Conservation (phyloP, 179 eudicot species). For the Beta corolliflora region DNA sequence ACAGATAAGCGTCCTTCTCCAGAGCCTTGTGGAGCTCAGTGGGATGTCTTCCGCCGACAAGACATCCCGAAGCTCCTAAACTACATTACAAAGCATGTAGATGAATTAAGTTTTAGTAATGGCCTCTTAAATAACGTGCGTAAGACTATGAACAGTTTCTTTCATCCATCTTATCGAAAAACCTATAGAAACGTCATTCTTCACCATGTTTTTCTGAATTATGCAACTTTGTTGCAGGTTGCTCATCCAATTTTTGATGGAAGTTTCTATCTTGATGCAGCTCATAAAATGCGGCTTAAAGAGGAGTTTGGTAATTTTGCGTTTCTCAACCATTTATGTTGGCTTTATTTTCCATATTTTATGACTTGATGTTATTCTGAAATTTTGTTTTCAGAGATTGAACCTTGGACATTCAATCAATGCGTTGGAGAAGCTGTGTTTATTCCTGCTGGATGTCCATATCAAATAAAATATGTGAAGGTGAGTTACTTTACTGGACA, state of each 20-base stretch:
- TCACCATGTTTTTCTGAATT: slow-evolving; percentile 1
- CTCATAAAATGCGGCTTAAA: slow-evolving; percentile 76
- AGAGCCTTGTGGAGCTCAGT: slow-evolving; percentile 57
- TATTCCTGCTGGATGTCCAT: slow-evolving; percentile 96
- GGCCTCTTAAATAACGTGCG: slow-evolving; percentile 51
- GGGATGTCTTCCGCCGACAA: slow-evolving; percentile 91
- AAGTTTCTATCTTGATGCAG: slow-evolving; percentile 66
- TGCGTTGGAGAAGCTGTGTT: slow-evolving; percentile 87
- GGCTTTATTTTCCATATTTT: slow-evolving; percentile 4
- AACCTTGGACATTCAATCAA: slow-evolving; percentile 94
- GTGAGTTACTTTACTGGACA: slow-evolving; percentile 30
- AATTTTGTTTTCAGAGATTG: slow-evolving; percentile 53
- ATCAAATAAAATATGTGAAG: slow-evolving; percentile 76
- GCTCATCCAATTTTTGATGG: slow-evolving; percentile 83
- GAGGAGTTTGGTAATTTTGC: slow-evolving; percentile 73
- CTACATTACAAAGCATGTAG: slow-evolving; percentile 60
- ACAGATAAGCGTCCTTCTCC: slow-evolving; percentile 15
- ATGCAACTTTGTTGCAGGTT: slow-evolving; percentile 46
- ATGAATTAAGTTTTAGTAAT: slow-evolving; percentile 44
- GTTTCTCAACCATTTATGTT: not conserved
- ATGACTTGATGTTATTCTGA: not conserved
- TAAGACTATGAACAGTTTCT: slow-evolving; percentile 7
- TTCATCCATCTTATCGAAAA: not conserved
- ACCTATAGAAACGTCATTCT: not conserved
- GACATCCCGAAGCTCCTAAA: slow-evolving; percentile 79